Base-by-base conservation (phyloP, 2,329 filamentous ascomycete species). In the Myriosclerotinia scirpicola region DNA sequence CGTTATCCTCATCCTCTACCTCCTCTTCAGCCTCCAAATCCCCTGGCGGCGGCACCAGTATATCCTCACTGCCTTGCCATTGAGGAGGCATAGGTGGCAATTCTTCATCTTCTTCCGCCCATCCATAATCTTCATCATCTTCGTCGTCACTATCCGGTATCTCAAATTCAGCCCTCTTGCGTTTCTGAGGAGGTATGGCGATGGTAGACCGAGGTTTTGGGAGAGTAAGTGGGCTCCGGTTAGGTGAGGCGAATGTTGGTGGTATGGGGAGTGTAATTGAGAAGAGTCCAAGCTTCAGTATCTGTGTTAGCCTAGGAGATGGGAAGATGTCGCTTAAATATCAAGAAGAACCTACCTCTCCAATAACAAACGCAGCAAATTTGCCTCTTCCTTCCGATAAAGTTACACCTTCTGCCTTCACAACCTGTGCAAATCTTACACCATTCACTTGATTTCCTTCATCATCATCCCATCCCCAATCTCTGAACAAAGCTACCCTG, bases 401-500 rank as follows among this genome's bases (percentile, higher is more conserved):
- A 77, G 68, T 26, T 71, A 74, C 65, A 72, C 88, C 87, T 70
- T 86, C 83, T 48, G 85, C 77, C 76, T 90, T 92, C 73, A 90
- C 84, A 14, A 92, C 79, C 60, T 87, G 87, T 14, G 83, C 86
- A 71, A 90, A 81, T 67, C 85, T 83, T 54, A 85, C 77, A 71
- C 83, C 81, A 87, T 82, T 67, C 82, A 83, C 59, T 82, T 76
- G 70, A 81, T 81, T 76, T 48, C 69, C 68, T 22, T 73, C 69
- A 30, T 77, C 78, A 54, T 79, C 78, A 63, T 79, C 78, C 79
- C 82, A 85, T 69, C 81, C 84, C 85, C 86, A 93, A 79, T 97
- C 92, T 73, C 90, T 85, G 77, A 95, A 96, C 44, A 97, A 78
- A 34, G 90, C 89, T 68, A 97, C 77, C 64, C 92, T 84, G 53